Percentiles rank a stretch among this genome's conserved stretches.
phyloP scores from a whole-genome alignment of 2,329 filamentous ascomycete genomes.

The Exophiala sideris region DNA sequence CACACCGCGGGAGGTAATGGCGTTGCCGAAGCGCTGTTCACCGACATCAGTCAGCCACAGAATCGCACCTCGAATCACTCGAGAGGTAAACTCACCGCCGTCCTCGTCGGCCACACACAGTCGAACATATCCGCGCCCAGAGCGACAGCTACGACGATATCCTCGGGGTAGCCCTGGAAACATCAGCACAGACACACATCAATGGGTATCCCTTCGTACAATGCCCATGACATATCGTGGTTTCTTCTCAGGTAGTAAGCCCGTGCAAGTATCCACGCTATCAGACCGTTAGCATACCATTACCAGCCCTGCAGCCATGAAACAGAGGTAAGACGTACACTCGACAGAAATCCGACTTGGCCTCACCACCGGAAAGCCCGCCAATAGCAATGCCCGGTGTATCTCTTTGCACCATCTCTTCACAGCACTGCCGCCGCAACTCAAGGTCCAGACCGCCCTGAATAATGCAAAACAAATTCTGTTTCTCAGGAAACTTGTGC shows the following conservation, averaged over 20 bases:
- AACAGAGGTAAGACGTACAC: constrained; percentile 48
- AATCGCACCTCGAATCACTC: neutral
- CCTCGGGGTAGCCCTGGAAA: constrained; percentile 81
- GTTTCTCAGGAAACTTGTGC: constrained; percentile 74
- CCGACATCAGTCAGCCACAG: neutral
- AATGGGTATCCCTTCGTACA: constrained; percentile 39
- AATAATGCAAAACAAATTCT: constrained; percentile 98
- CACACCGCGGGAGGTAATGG: constrained; percentile 76
- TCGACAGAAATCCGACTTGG: constrained; percentile 85
- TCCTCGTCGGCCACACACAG: constrained; percentile 96
- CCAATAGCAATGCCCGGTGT: constrained; percentile 97
- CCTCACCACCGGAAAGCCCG: constrained; percentile 89
- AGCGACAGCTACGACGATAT: constrained; percentile 87
- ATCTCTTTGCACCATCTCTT: constrained; percentile 81
- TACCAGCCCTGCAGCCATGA: neutral
- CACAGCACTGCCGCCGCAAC: constrained; percentile 77
- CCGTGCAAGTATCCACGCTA: constrained; percentile 76
- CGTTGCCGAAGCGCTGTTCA: constrained; percentile 78
- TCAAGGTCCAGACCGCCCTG: constrained; percentile 90
- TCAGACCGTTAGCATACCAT: constrained; percentile 12
- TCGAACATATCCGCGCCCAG: constrained; percentile 99
- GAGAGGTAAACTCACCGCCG: constrained; percentile 57
- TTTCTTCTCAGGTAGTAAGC: constrained; percentile 79
- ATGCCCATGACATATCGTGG: constrained; percentile 99
- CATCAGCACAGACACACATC: constrained; percentile 5